These are phyloP conservation scores for Ophiocordyceps polyrhachis-furcata DNA, from an alignment of 2,329 filamentous ascomycete genomes.

Conservation along the genomic window DNA sequence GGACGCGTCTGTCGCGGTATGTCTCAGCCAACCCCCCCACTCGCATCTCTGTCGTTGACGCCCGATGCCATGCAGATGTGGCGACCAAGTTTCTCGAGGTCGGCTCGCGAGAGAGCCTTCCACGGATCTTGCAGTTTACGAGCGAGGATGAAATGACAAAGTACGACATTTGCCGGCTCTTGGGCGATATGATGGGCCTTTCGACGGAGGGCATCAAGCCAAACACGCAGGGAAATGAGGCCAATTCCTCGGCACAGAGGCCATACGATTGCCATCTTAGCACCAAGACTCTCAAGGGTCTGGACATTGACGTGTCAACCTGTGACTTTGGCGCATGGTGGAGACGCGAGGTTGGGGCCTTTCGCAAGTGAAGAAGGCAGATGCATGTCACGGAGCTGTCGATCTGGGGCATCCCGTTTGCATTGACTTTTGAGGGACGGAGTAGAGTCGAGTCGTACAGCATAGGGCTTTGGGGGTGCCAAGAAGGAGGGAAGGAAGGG, in stretches of 20 bases:
- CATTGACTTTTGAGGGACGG: no score
- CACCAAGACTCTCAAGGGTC: slow-evolving; percentile 49
- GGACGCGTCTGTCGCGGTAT: slow-evolving; percentile 54
- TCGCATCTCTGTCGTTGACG: neutral
- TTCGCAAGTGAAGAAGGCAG: slow-evolving; percentile 25
- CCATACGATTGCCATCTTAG: slow-evolving; percentile 82
- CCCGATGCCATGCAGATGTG: slow-evolving; percentile 33
- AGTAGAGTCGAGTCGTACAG: no score
- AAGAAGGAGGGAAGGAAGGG: neutral
- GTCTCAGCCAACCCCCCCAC: slow-evolving; percentile 8
- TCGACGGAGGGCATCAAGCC: slow-evolving; percentile 48
- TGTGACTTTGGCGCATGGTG: slow-evolving; percentile 70
- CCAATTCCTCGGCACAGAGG: slow-evolving; percentile 51
- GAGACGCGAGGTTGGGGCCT: slow-evolving; percentile 43
- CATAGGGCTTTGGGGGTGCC: no score
- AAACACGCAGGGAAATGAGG: slow-evolving; percentile 54
- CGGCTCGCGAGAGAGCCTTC: slow-evolving; percentile 33
- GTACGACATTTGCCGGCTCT: slow-evolving; percentile 65
- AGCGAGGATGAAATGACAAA: slow-evolving; percentile 78
- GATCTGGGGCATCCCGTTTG: neutral
- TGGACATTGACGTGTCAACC: slow-evolving; percentile 58
- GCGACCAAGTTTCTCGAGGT: slow-evolving; percentile 46
- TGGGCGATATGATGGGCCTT: slow-evolving; percentile 64
- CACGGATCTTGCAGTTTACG: slow-evolving; percentile 62
- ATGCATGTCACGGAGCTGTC: neutral